Conservation (phyloP, 805 yeast species). For the Candida sanyiensis region DNA sequence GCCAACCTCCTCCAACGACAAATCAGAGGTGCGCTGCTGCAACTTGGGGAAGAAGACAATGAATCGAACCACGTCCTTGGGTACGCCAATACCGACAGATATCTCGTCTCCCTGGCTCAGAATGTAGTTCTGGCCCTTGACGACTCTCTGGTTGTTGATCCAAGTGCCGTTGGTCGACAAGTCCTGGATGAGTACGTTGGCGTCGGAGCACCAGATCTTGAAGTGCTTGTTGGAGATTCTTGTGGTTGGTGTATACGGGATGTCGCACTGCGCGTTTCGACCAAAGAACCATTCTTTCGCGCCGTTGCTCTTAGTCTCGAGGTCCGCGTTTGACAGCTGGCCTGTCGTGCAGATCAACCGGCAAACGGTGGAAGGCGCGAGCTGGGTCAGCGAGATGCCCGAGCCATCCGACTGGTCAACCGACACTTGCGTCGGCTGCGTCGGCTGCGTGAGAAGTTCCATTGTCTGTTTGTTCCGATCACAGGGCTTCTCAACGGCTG, state of each 20-base stretch:
- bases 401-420: conserved; percentile 31
- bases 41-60: conserved; percentile 35
- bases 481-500: background rate
- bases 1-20: conserved; percentile 33
- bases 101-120: conserved; percentile 91
- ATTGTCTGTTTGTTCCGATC: conserved; percentile 10
- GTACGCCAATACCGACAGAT: conserved; percentile 81
- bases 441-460: conserved; percentile 35
- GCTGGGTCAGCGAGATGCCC: conserved; percentile 30
- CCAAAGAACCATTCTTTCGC: conserved; percentile 66
- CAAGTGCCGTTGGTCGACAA: conserved; percentile 90
- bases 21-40: conserved; percentile 5
- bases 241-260: conserved; percentile 51
- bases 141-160: conserved; percentile 67
- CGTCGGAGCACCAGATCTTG: conserved; percentile 59
- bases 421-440: conserved; percentile 37
- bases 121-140: conserved; percentile 72
- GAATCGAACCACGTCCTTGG: conserved; percentile 53
- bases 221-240: conserved; percentile 73
- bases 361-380: conserved; percentile 41
- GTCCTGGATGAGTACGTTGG: conserved; percentile 48
- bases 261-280: conserved; percentile 61
- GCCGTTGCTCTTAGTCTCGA: conserved; percentile 31
- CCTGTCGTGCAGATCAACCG: conserved; percentile 58
- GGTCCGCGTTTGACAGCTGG: conserved; percentile 43